Base-by-base conservation (phyloP, 352 stramenopile genomes). In the Phytophthora aleatoria region DNA sequence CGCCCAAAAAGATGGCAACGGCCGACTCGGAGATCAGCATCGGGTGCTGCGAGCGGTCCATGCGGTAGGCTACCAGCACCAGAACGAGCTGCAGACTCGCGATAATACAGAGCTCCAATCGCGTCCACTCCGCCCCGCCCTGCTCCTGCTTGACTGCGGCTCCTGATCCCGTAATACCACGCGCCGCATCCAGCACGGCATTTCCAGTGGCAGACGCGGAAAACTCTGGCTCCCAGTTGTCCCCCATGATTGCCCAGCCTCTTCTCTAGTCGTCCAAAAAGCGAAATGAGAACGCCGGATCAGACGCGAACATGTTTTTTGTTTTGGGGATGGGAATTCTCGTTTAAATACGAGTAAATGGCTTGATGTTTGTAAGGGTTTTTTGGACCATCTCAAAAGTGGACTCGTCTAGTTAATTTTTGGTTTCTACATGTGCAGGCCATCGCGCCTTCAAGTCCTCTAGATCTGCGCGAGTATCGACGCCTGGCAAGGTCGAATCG, bases 1-100 rank as follows among this genome's bases (percentile, higher is more conserved):
- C 77, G 27, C 87, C 87, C 51, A 94, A 94, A 66, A 93, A 85
- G 44, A 95, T 93, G 33, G 87, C 87, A 45, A 77, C 87, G 8
- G 83, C 85, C 3, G 87, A 95, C 68, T 94, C 85, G 24, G 87
- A 93, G 56, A 95, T 89, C 13, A 95, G 63, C 54, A 78, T 74
- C 2, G 85, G 81, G 31, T 81, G 72, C 47, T 85, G 71, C 28
- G 80, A 76, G 7, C 85, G 81, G 55, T 94, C 87, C 36, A 95
- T 64, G 4, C 87, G 87, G 61, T 94, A 95, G 44, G 85, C 73
- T 5, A 95, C 83, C 31, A 94, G 73, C 61, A 95, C 85, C 57
- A 95, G 73, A 51, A 85, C 69, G 24, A 95, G 74, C 73, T 95
- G 87, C 50, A 95, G 75, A 58, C 78, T 90, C 8, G 87, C 87